Evolutionary conservation across 2,329 filamentous ascomycete genomes (phyloP), one percentile per base, ranked within the genome.

Genomic region (Tolypocladium tundrense): DNA sequence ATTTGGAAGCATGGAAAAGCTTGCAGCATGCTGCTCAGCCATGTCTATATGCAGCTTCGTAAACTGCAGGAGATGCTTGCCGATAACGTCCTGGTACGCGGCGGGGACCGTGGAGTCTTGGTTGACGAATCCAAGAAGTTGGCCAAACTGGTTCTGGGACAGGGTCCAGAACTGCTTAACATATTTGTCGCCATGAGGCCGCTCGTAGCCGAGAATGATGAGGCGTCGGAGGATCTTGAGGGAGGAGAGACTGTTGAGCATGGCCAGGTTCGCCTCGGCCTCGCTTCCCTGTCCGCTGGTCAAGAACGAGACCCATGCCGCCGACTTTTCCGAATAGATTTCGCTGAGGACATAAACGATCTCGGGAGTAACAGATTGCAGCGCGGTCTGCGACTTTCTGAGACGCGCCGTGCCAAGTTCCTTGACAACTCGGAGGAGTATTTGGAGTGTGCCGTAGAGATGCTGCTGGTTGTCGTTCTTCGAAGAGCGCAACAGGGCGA

Each of bases 31-130:
- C 6, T 79, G 75, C 54, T 84, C 84, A 1, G 90, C 85, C 87
- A 97, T 93, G 58, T 91, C 87, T 43, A 95, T 80, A 69, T 97
- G 94, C 3, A 99, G 77, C 72, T 97, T 99, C 4, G 92, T 87
- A 54, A 97, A 87, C 68, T 97, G 92, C 48, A 97, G 75, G 2
- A 96, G 77, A 68, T 97, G 92, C 68, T 91, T 95, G 63, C 89
- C 88, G n/a, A 96, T 76, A 31, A 88, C 68, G 41, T 80, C 81
- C 59, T 83, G 81, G 31, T 85, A 80, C 4, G 75, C 72, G 4
- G 77, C 70, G 1, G 86, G 73, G 3, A 82, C 70, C 7, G 76
- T 73, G n/a, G 79, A 79, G 54, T 84, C 79, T 48, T 80, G 77
- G 62, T 79, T 79, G 55, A 87, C 77, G 59, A 88, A 82, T 31